phyloP scores from a whole-genome alignment of 1,284 basidiomycete species.

The Xerocomus minutiporus region DNA sequence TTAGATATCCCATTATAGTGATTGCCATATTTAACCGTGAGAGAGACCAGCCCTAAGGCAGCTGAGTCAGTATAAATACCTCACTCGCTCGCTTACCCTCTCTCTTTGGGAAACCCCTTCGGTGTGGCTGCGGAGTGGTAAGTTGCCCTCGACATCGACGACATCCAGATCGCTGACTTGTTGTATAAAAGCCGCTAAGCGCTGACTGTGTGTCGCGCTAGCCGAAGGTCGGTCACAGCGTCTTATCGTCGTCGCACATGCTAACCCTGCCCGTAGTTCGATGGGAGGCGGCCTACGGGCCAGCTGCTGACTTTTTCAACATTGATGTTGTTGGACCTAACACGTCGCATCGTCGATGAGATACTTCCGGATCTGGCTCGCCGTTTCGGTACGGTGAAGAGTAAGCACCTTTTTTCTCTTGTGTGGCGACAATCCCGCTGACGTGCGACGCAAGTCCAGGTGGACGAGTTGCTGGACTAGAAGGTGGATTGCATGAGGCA shows the following conservation, averaged over 20 bases:
- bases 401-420: constrained; percentile 6
- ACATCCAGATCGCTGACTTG: constrained; percentile 5
- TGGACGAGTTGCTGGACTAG: constrained; percentile 10
- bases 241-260: not conserved
- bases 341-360: constrained; percentile 16
- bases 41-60: constrained; percentile 31
- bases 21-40: constrained; percentile 18
- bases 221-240: constrained; percentile 6
- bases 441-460: constrained; percentile 12
- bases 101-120: constrained; percentile 34
- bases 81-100: not conserved
- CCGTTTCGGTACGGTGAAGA: constrained; percentile 21
- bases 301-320: constrained; percentile 7
- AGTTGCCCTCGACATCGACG: not conserved
- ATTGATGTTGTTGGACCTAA: constrained; percentile 12
- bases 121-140: constrained; percentile 19
- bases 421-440: not conserved
- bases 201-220: constrained; percentile 6
- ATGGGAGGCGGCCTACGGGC: constrained; percentile 12
- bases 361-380: constrained; percentile 20
- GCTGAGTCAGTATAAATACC: constrained; percentile 17
- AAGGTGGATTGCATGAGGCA: not conserved
- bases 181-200: not conserved
- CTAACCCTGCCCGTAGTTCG: constrained; percentile 6
- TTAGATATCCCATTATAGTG: not conserved